Evolutionary conservation across 805 yeast genomes (phyloP).

Genomic region (Candida orba): DNA sequence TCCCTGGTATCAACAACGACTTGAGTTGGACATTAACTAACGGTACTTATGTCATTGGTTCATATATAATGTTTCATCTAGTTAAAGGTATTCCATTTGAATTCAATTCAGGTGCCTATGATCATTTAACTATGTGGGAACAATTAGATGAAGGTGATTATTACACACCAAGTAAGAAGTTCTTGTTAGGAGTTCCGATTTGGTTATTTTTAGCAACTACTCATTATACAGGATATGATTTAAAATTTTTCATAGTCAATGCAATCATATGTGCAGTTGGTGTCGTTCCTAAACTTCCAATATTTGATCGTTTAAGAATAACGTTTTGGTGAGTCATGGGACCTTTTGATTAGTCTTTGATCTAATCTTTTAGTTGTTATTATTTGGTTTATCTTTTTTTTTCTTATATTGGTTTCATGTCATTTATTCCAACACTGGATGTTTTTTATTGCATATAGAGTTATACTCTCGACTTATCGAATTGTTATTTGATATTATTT

Average conservation of each 20-base stretch:
- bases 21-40: constrained; percentile 93
- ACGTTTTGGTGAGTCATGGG: constrained; percentile 14
- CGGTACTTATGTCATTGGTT: constrained; percentile 81
- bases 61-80: constrained; percentile 93
- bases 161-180: constrained; percentile 94
- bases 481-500: no score
- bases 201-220: constrained; percentile 78
- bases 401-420: not conserved
- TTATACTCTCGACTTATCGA: no score
- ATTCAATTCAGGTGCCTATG: constrained; percentile 94
- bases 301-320: constrained; percentile 71
- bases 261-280: constrained; percentile 70
- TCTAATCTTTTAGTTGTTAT: not conserved
- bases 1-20: constrained; percentile 76
- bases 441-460: no score
- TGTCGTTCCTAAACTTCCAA: constrained; percentile 87
- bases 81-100: constrained; percentile 97
- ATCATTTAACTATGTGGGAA: constrained; percentile 97
- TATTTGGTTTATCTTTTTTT: not conserved
- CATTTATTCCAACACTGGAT: no score
- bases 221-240: constrained; percentile 82
- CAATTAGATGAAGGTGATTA: constrained; percentile 93
- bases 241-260: constrained; percentile 71
- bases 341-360: no score
- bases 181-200: constrained; percentile 88